Evolutionary conservation across 2,329 filamentous ascomycete species (phyloP).

Genomic region (Colletotrichum abscissum): DNA sequence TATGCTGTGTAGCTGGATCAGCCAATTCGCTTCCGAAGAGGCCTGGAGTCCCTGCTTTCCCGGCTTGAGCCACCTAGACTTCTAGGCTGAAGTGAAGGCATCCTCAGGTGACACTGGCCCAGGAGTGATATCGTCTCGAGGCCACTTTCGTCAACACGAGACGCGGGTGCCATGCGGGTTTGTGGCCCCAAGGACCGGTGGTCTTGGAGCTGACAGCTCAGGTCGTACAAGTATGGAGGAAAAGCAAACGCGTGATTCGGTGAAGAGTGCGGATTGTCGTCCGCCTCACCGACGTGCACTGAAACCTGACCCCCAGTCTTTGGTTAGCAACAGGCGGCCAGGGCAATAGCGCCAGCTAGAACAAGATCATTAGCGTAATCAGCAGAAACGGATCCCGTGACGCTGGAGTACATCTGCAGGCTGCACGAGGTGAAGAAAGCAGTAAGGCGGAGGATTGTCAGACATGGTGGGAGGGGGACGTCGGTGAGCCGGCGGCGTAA

Average conservation of each 20-base stretch:
- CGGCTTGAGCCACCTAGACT: not conserved
- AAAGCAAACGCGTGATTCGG: conserved; percentile 30
- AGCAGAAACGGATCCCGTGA: conserved; percentile 22
- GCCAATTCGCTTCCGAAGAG: not conserved
- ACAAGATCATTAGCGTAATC: conserved; percentile 19
- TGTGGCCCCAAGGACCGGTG: not conserved
- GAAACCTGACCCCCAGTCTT: not conserved
- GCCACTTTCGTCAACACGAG: conserved; percentile 27
- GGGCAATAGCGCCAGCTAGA: not conserved
- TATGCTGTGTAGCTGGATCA: not conserved
- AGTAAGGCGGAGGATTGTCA: conserved; percentile 33
- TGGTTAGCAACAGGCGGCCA: not conserved
- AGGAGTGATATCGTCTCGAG: not conserved
- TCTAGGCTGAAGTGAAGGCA: conserved; percentile 1
- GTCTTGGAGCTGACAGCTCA: conserved; percentile 28
- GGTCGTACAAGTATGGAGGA: conserved; percentile 15
- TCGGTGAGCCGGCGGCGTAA: conserved; percentile 12
- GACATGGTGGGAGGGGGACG: conserved; percentile 14
- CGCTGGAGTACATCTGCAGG: conserved; percentile 16
- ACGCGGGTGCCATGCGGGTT: conserved; percentile 30
- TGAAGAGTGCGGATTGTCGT: conserved; percentile 19
- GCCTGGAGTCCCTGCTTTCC: conserved; percentile 1
- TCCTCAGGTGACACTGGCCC: conserved; percentile 16
- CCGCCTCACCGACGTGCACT: conserved; percentile 28
- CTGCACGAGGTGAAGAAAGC: conserved; percentile 32